phyloP scores from a whole-genome alignment of 129 eudicot species.

The Sambucus nigra region DNA sequence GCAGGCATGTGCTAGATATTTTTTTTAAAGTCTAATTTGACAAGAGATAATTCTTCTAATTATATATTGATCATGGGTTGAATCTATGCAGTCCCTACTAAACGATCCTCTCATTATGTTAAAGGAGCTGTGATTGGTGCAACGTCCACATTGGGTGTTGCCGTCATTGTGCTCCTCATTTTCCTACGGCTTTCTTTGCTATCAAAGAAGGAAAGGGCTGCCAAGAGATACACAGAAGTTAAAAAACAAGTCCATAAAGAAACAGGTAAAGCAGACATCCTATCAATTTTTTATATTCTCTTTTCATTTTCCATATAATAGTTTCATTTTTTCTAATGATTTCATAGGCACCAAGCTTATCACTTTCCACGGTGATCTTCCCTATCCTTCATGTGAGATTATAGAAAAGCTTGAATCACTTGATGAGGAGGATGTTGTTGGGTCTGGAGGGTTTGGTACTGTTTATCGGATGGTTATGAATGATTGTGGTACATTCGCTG shows the following conservation, averaged over 20 bases:
- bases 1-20: slow-evolving; percentile 39
- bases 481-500: slow-evolving; percentile 96
- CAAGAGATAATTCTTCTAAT: background rate
- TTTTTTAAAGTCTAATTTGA: background rate
- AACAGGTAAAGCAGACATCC: slow-evolving; percentile 31
- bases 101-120: slow-evolving; percentile 49
- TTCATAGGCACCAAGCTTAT: slow-evolving; percentile 71
- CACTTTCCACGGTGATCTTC: slow-evolving; percentile 96
- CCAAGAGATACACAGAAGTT: slow-evolving; percentile 74
- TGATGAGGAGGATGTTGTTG: slow-evolving; percentile 77
- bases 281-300: background rate
- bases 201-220: slow-evolving; percentile 82
- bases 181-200: slow-evolving; percentile 60
- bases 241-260: slow-evolving; percentile 82
- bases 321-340: background rate
- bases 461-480: slow-evolving; percentile 97
- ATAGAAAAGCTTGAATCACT: slow-evolving; percentile 88
- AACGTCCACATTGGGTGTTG: slow-evolving; percentile 37
- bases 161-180: slow-evolving; percentile 39
- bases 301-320: background rate
- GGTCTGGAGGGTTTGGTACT: slow-evolving; percentile 94
- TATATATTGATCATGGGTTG: background rate
- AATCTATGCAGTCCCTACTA: slow-evolving; percentile 51
- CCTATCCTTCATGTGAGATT: slow-evolving; percentile 82
- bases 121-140: slow-evolving; percentile 61